Evolutionary conservation across 495 filamentous ascomycete genomes (phyloP), one percentile per base, ranked within the genome.

Genomic region (Penicillium dipodomyicola): DNA sequence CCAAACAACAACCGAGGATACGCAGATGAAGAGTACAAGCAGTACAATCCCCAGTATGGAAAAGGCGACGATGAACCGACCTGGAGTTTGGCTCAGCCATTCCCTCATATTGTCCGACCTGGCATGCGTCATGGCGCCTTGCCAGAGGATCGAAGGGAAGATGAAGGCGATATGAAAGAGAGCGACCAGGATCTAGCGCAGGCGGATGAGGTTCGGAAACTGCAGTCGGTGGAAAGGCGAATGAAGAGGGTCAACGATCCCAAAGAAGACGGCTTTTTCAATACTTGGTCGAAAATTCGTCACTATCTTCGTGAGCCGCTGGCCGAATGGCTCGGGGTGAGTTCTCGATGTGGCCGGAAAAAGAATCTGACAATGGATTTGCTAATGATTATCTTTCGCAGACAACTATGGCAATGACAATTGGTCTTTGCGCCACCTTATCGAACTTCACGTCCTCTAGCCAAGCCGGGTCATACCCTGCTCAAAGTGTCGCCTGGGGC

Each of bases 241-340:
- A 10, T 4, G 15, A 41, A 52, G 4, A 25, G 12, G 6, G 37
- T 52, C 37, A 52, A 52, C 10, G 49, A 40, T 11, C 33, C 59
- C 2, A 45, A 39, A 15, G 54, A 63, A 10, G 45, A 60, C 12
- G 52, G 41, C 1, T 64, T 67, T 43, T 56, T 65, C 35, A 70
- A 65, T 32, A 55, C 12, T 0, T 70, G 67, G 67, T 49, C 48
- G 8, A 64, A 59, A 20, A 29, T 64, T 15, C 57, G 67, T 11
- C 49, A 61, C 44, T 37, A 48, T 11, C n/a, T 63, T 4, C 56
- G 59, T 2, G 65, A 65, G 43, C 57, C 63, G 12, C 39, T 70
- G 3, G 67, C 62, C 0, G 65, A 70, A 58, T 70, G 60, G 60
- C 59, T 70, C 15, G 65, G 58, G n/a, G 65, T 70, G 37, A 58